Base-by-base conservation (phyloP, 1,139 yeast genomes). In the Magnusiomyces tetraspermus region DNA sequence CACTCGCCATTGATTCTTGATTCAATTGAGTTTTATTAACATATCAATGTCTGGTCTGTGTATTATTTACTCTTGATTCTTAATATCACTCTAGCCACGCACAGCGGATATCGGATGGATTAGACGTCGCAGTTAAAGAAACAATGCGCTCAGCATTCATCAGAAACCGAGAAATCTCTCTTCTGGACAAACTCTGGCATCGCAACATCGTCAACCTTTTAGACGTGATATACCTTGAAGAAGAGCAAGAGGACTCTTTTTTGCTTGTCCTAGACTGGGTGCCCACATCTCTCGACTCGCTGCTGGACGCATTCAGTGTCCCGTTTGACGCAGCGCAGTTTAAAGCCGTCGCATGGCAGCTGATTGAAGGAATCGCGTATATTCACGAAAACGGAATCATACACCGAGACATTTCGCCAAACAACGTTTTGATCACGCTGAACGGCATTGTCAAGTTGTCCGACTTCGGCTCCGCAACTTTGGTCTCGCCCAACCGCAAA, bases 321-420 rank as follows among this genome's bases (percentile, higher is more conserved):
- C 55, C 55, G 10, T 53, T 53, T 41, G 37, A 36, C 11, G 17
- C 43, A 2, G 13, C 31, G 17, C 44, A 46, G 24, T 31, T 90
- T 53, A 88, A 88, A 70, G 82, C 89, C 51, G 92, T 92, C 67
- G 89, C 88, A 88, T 89, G 83, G 73, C 98, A 92, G 69, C 71
- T 92, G 54, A 75, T 92, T 53, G 84, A 85, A 63, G 98, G 98
- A 1, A 82, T 90, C 51, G 79, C 85, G 75, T 92, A 88, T 66
- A 90, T 97, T 64, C 98, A 92, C 68, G 96, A 89, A 63, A 89
- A 89, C 66, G 76, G 95, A 56, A 96, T 92, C 11, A 76, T 92
- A 52, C 98, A 92, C 70, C 83, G 98, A 60, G 98, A 92, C 69
- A 76, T 92, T 63, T 90, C 92, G 68, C 98, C 98, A 2, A 97